Percentiles rank a stretch among this genome's conserved stretches.
Evolutionary conservation across 176 grass and related monocot species (phyloP).

Genomic region (Bothriochloa decipiens): DNA sequence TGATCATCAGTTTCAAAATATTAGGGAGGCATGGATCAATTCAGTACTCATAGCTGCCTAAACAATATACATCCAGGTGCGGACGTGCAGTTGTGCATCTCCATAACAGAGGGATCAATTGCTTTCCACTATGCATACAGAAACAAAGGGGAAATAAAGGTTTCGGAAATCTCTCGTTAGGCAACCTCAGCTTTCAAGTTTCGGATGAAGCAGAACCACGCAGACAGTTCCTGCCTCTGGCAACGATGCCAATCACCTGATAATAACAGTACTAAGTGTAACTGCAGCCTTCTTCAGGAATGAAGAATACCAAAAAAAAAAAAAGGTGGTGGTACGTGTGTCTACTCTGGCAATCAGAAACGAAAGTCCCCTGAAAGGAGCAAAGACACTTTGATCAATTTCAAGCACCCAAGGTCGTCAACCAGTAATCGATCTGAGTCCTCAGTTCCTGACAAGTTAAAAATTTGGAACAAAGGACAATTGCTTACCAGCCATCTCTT

Average conservation of each 20-base stretch:
- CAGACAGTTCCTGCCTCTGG: not conserved
- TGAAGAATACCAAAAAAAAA: not conserved
- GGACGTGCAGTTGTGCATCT: not conserved
- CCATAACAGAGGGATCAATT: not conserved
- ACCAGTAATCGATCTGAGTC: not conserved
- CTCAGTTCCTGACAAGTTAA: not conserved
- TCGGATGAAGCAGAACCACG: not conserved
- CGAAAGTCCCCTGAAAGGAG: conserved; percentile 83
- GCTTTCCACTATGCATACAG: not conserved
- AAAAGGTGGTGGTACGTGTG: not conserved
- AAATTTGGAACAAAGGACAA: conserved; percentile 7
- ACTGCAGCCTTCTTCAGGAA: conserved; percentile 26
- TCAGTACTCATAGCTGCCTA: too few species aligned
- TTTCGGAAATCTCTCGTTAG: not conserved
- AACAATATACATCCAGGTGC: too few species aligned
- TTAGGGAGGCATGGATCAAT: too few species aligned
- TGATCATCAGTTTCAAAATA: too few species aligned
- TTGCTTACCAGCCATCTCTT: conserved; percentile 77
- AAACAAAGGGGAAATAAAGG: not conserved
- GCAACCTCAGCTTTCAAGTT: not conserved
- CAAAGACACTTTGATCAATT: conserved; percentile 34
- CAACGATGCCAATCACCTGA: not conserved
- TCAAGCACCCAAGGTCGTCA: not conserved
- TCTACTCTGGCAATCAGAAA: conserved; percentile 76
- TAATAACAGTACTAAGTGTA: not conserved